These are phyloP conservation scores for Salinomyces thailandicus DNA, from an alignment of 2,329 filamentous ascomycete genomes.

Conservation along the genomic window DNA sequence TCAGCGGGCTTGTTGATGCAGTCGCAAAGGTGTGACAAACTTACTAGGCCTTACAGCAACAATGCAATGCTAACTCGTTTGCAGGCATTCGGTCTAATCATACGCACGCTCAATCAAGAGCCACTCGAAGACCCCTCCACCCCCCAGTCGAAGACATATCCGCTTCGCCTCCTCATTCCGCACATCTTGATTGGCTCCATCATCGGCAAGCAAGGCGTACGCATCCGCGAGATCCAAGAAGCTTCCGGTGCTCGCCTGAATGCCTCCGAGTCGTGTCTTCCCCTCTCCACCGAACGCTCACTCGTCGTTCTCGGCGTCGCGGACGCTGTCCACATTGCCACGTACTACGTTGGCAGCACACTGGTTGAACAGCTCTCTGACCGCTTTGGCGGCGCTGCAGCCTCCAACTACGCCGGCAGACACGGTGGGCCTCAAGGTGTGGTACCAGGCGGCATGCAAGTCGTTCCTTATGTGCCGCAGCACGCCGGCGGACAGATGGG, in stretches of 20 bases:
- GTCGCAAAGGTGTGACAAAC: conserved; percentile 58
- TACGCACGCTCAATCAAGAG: conserved; percentile 96
- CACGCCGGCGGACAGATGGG: conserved; percentile 83
- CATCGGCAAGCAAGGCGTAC: conserved; percentile 91
- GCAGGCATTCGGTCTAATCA: conserved; percentile 87
- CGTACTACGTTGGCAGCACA: conserved; percentile 98
- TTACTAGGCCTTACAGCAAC: background rate
- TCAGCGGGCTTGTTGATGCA: conserved; percentile 91
- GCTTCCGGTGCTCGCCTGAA: conserved; percentile 93
- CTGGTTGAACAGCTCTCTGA: conserved; percentile 94
- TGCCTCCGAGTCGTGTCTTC: conserved; percentile 88
- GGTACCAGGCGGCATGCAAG: conserved; percentile 95
- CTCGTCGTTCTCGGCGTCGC: conserved; percentile 95
- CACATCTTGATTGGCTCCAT: conserved; percentile 97
- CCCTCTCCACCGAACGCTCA: conserved; percentile 92
- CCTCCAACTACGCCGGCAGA: conserved; percentile 93
- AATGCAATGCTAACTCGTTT: background rate
- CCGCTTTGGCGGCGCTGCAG: conserved; percentile 86
- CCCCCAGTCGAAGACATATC: conserved; percentile 92
- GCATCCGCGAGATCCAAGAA: conserved; percentile 97
- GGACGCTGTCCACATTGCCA: conserved; percentile 96
- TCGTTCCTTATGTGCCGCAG: conserved; percentile 94
- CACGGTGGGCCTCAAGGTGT: conserved; percentile 88
- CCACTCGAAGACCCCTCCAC: conserved; percentile 78
- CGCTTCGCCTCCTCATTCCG: conserved; percentile 85